A percentile compares a stretch with the other conserved stretches of the same genome.
Conservation (phyloP, 2,329 filamentous ascomycete species). For the Macrophomina tecta region DNA sequence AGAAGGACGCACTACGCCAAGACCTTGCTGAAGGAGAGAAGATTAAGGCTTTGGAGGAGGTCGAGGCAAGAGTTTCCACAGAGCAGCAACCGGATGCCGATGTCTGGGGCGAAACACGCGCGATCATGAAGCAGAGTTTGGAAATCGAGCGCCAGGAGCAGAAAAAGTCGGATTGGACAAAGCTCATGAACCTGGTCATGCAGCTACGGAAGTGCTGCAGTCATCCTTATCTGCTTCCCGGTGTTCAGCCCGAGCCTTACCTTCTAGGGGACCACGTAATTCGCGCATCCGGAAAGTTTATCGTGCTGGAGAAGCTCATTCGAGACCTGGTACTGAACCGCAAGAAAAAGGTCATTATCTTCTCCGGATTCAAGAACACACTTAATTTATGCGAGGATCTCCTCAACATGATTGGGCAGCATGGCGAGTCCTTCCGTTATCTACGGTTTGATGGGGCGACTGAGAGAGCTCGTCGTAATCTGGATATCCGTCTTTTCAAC, state of each 20-base stretch:
- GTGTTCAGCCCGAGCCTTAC: constrained; percentile 54
- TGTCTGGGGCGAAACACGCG: constrained; percentile 73
- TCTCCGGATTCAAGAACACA: constrained; percentile 60
- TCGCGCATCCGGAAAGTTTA: constrained; percentile 62
- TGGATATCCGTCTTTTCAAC: constrained; percentile 62
- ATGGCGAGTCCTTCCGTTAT: constrained; percentile 51
- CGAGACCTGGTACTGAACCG: constrained; percentile 56
- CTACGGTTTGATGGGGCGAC: constrained; percentile 60
- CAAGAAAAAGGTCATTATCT: constrained; percentile 63
- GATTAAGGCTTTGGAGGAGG: constrained; percentile 42
- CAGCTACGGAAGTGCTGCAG: constrained; percentile 63
- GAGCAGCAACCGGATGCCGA: constrained; percentile 29
- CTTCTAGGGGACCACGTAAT: constrained; percentile 55
- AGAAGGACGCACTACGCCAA: constrained; percentile 45
- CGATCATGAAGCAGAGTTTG: constrained; percentile 94
- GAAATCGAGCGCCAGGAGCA: constrained; percentile 37
- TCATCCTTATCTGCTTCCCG: constrained; percentile 60
- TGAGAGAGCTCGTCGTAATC: constrained; percentile 55
- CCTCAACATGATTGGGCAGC: constrained; percentile 51
- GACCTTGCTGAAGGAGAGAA: constrained; percentile 46
- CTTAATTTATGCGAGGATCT: constrained; percentile 61
- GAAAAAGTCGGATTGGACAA: constrained; percentile 51
- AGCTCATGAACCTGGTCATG: constrained; percentile 62
- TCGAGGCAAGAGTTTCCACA: constrained; percentile 28
- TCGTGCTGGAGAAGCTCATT: constrained; percentile 59